Evolutionary conservation across 495 filamentous ascomycete species (phyloP), one percentile per base, ranked within the genome.

Genomic region (Xylaria venustula): DNA sequence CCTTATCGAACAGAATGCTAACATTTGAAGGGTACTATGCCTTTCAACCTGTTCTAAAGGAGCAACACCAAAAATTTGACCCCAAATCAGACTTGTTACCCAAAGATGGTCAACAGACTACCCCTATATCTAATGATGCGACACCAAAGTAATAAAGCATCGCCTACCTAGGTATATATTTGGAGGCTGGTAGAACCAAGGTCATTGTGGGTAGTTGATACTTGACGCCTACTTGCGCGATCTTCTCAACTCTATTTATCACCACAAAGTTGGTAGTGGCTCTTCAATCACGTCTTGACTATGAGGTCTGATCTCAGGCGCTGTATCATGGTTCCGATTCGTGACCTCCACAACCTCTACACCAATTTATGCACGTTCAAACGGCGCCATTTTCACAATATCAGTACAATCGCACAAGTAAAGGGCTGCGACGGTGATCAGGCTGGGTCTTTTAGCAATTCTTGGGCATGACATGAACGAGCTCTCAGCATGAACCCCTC

Each of bases 1-100:
- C n/a, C 47, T 60, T 1, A 32, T 65, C 25, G 19, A 64, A n/a
- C 17, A 60, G 20, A 17, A 64, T 47, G 63, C 64, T 69, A 64
- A 55, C 44, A 56, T 26, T 48, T 57, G 19, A 64, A 83, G 80
- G 77, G 17, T 71, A 74, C 52, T 80, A 76, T 60, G 69, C 73
- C 3, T 79, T 81, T 59, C 66, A 68, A 15, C 77, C 79, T 7
- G 50, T 61, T 20, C 62, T 82, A 3, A 69, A 70, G 62, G 75
- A 76, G 14, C 56, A 75, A 37, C 73, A 73, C 22, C 74, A 7
- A 63, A 69, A 30, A 49, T 54, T 11, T 5, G 30, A 34, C 11
- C 11, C 11, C 5, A 5, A 34, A 11, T 34, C 30, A 44, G 64
- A 75, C 1, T 61, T 54, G 22, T 2, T 47, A 7, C n/a, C 58